Evolutionary conservation across 129 eudicot species (phyloP).

Genomic region (Flaveria robusta): DNA sequence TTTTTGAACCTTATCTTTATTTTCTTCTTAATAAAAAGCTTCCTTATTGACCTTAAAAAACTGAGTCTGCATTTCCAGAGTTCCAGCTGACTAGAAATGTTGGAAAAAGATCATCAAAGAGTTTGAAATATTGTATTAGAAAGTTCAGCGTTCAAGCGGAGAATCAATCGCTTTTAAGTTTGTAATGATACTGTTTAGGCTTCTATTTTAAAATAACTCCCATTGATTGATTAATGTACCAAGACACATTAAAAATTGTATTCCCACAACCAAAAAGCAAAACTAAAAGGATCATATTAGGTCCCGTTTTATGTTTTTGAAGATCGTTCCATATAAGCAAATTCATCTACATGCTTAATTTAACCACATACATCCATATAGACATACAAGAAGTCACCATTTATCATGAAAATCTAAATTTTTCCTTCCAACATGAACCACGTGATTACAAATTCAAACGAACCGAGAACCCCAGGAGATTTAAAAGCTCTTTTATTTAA

Average conservation of each 20-base stretch:
- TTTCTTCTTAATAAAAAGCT: neutral
- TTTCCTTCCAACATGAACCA: neutral
- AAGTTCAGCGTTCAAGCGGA: neutral
- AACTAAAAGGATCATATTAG: neutral
- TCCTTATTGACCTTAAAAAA: neutral
- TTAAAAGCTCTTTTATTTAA: neutral
- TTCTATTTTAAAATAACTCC: neutral
- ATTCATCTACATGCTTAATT: neutral
- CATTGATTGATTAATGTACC: neutral
- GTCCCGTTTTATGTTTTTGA: neutral
- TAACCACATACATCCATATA: slow-evolving; percentile 1
- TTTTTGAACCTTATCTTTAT: neutral
- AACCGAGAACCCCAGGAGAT: neutral
- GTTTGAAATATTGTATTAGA: neutral
- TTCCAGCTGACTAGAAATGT: neutral
- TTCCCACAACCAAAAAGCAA: neutral
- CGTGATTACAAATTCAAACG: neutral
- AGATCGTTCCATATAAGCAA: neutral
- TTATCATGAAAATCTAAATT: neutral
- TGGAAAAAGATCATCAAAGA: neutral
- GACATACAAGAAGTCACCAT: neutral
- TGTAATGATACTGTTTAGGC: neutral
- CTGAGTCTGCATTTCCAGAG: neutral
- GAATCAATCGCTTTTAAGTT: neutral
- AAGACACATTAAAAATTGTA: neutral